Conservation (phyloP, 208 protist species). For the Wallacemonas sp. region DNA sequence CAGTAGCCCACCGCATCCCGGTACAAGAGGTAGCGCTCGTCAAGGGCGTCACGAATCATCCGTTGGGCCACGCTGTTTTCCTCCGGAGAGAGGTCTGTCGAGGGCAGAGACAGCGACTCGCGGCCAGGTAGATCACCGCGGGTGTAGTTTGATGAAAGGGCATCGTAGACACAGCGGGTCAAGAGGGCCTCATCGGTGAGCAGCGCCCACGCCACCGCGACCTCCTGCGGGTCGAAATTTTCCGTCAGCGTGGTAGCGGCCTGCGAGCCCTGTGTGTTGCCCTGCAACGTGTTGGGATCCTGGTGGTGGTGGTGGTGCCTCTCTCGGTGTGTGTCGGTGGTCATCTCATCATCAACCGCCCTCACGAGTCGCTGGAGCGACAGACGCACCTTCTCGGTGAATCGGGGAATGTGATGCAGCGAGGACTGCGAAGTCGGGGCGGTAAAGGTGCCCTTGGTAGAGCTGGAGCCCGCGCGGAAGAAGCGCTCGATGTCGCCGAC, state of each 20-base stretch:
- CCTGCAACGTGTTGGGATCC: background rate
- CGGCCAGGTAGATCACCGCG: constrained; percentile 37
- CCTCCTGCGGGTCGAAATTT: background rate
- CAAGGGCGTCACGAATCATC: constrained; percentile 62
- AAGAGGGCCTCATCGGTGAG: constrained; percentile 33
- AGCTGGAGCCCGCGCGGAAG: constrained; percentile 75
- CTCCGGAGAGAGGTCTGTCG: constrained; percentile 12
- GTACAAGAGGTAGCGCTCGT: constrained; percentile 84
- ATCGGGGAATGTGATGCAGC: constrained; percentile 50
- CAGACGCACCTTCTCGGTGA: constrained; percentile 46
- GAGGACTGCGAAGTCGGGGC: constrained; percentile 67
- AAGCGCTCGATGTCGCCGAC: constrained; percentile 85
- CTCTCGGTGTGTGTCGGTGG: background rate
- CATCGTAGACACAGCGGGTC: constrained; percentile 29
- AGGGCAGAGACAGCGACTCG: too few relatives aligned
- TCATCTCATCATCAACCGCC: constrained; percentile 1
- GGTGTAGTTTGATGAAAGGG: constrained; percentile 31
- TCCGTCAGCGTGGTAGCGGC: background rate
- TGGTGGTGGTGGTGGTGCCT: background rate
- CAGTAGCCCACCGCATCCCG: constrained; percentile 45
- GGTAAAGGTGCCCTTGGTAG: constrained; percentile 64
- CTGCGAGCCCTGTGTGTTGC: too few relatives aligned
- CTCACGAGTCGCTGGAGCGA: constrained; percentile 38
- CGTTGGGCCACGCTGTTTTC: constrained; percentile 29
- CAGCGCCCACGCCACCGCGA: constrained; percentile 31